A percentile compares a stretch with the other conserved stretches of the same genome.
Evolutionary conservation across 1,139 yeast species (phyloP).

Genomic region (Saccharomyces hybrid): DNA sequence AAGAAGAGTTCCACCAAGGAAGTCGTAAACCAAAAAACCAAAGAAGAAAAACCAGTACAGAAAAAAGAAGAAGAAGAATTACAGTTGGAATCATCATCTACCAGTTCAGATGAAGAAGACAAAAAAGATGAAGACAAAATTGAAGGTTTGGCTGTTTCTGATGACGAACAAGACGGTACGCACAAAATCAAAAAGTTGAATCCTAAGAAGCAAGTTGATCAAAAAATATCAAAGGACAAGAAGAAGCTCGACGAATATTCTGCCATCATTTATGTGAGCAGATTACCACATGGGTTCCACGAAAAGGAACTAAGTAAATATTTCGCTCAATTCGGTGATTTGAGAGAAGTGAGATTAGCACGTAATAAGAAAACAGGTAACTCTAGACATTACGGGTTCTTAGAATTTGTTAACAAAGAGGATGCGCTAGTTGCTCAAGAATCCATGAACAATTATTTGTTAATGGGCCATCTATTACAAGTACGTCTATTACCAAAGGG

Average conservation of each 20-base stretch:
- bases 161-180: constrained; percentile 26
- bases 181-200: constrained; percentile 30
- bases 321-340: constrained; percentile 83
- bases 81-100: not conserved
- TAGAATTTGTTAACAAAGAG: constrained; percentile 66
- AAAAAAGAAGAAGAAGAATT: not conserved
- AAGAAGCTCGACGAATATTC: constrained; percentile 24
- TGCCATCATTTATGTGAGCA: constrained; percentile 81
- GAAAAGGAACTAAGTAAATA: constrained; percentile 69
- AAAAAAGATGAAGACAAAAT: constrained; percentile 21
- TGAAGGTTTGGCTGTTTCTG: constrained; percentile 34
- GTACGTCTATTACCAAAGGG: constrained; percentile 47
- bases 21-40: constrained; percentile 6
- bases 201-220: constrained; percentile 18
- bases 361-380: constrained; percentile 88
- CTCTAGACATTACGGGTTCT: constrained; percentile 87
- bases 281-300: constrained; percentile 88
- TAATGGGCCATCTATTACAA: constrained; percentile 78
- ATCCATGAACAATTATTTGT: constrained; percentile 88
- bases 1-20: constrained; percentile 1
- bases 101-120: not conserved
- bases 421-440: constrained; percentile 89
- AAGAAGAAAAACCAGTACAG: constrained; percentile 16
- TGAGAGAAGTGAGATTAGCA: constrained; percentile 69
- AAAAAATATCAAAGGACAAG: not conserved